Evolutionary conservation across 495 filamentous ascomycete species (phyloP).

Genomic region (Penicillium chermesinum): DNA sequence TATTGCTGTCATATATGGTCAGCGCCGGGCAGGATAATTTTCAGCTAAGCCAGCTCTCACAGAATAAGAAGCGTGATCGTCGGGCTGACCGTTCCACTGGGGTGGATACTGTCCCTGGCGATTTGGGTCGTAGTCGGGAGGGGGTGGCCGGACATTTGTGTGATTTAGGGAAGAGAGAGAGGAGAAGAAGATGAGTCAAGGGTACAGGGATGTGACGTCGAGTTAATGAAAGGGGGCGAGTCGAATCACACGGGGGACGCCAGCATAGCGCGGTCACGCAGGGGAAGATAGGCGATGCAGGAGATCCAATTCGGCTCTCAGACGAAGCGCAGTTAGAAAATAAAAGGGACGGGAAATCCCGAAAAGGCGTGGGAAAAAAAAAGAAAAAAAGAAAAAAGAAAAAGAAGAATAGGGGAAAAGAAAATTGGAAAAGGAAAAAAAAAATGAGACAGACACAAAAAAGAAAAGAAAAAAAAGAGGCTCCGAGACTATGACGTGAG

Average conservation of each 20-base stretch:
- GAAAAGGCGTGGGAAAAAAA: slow-evolving; percentile 1
- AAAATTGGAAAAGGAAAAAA: slow-evolving; percentile 5
- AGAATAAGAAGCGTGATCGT: slow-evolving; percentile 40
- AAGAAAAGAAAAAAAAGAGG: slow-evolving; percentile 18
- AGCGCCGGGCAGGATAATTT: background rate
- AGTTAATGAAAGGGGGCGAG: slow-evolving; percentile 23
- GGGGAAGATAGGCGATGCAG: slow-evolving; percentile 22
- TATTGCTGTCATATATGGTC: slow-evolving; percentile 15
- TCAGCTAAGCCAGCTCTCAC: slow-evolving; percentile 6
- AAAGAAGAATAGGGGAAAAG: slow-evolving; percentile 13
- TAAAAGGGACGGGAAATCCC: slow-evolving; percentile 7
- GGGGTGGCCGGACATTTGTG: slow-evolving; percentile 47
- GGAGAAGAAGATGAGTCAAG: slow-evolving; percentile 29
- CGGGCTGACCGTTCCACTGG: slow-evolving; percentile 43
- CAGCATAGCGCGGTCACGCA: slow-evolving; percentile 28
- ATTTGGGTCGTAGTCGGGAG: slow-evolving; percentile 27
- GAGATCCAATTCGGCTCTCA: slow-evolving; percentile 27
- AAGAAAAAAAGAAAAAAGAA: slow-evolving; percentile 2
- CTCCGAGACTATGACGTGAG: slow-evolving; percentile 39
- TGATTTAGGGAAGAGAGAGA: slow-evolving; percentile 13
- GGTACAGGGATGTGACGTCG: slow-evolving; percentile 33
- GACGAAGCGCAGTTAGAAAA: slow-evolving; percentile 14
- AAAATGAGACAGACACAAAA: slow-evolving; percentile 2
- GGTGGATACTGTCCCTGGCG: slow-evolving; percentile 41
- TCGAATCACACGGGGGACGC: slow-evolving; percentile 24